Evolutionary conservation across 192 early-diverging fungal genomes (phyloP).

Genomic region (Mortierella hygrophila): DNA sequence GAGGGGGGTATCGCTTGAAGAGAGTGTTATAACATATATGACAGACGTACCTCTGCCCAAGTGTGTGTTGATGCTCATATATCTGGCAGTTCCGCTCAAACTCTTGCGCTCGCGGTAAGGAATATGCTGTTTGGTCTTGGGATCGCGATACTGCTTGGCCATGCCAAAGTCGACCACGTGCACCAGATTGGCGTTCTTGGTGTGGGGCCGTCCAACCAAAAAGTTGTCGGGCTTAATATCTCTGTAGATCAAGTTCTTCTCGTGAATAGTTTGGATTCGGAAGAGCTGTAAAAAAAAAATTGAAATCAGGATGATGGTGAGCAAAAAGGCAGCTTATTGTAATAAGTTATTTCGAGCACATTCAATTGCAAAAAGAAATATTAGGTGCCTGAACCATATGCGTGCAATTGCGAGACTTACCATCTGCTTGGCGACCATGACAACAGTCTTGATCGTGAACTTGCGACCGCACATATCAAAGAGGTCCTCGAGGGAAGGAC

Average conservation of each 20-base stretch:
- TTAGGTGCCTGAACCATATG: neutral
- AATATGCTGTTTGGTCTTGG: slow-evolving; percentile 96
- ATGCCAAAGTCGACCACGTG: slow-evolving; percentile 99
- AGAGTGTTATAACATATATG: slow-evolving; percentile 4
- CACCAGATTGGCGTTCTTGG: slow-evolving; percentile 73
- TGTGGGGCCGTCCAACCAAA: slow-evolving; percentile 84
- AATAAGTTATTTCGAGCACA: neutral
- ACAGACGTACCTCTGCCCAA: slow-evolving; percentile 83
- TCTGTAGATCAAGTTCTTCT: slow-evolving; percentile 95
- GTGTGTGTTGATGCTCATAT: slow-evolving; percentile 99
- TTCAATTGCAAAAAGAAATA: neutral
- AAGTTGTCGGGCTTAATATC: slow-evolving; percentile 99
- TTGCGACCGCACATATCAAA: slow-evolving; percentile 96
- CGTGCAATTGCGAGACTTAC: slow-evolving; percentile 48
- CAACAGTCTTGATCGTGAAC: slow-evolving; percentile 94
- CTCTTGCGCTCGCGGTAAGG: slow-evolving; percentile 97
- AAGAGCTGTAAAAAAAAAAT: slow-evolving; percentile 59
- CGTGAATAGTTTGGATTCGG: slow-evolving; percentile 94
- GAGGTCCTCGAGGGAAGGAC: slow-evolving; percentile 93
- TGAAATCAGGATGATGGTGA: neutral
- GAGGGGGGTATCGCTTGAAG: neutral
- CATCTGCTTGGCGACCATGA: slow-evolving; percentile 97
- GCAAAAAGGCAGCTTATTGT: neutral
- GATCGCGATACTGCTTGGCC: slow-evolving; percentile 98
- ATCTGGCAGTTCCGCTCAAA: slow-evolving; percentile 95